Conservation (phyloP, 257 asterid genomes). For the Echium plantagineum region DNA sequence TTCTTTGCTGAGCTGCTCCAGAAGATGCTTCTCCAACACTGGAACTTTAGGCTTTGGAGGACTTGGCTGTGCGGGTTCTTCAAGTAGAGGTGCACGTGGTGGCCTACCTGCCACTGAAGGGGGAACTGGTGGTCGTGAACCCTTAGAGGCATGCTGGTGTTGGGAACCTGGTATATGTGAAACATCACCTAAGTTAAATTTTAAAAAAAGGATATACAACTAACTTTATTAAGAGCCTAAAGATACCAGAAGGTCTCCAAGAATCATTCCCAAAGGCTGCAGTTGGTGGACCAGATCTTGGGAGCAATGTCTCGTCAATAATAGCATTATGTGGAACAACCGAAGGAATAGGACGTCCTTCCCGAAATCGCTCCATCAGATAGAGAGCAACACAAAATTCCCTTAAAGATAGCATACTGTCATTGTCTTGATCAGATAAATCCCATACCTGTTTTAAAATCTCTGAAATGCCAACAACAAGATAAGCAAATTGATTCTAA, state of each 20-base stretch:
- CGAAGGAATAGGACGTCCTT: constrained; percentile 76
- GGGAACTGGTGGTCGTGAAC: constrained; percentile 26
- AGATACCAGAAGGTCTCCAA: constrained; percentile 75
- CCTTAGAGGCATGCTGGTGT: constrained; percentile 48
- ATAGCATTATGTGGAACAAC: constrained; percentile 57
- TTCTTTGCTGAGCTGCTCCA: constrained; percentile 87
- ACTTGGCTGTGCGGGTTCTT: constrained; percentile 39
- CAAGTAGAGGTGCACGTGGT: constrained; percentile 85
- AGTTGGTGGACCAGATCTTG: constrained; percentile 44
- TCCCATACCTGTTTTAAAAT: constrained; percentile 98
- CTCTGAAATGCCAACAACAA: constrained; percentile 42
- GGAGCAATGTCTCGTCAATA: constrained; percentile 45
- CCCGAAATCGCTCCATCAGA: constrained; percentile 88
- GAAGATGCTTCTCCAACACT: constrained; percentile 75
- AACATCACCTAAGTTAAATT: constrained; percentile 7
- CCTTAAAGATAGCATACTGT: constrained; percentile 84
- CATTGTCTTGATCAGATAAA: constrained; percentile 94
- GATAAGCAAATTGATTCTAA: neutral
- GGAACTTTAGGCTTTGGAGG: constrained; percentile 82
- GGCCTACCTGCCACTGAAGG: constrained; percentile 60
- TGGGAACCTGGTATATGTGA: constrained; percentile 39
- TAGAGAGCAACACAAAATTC: constrained; percentile 93
- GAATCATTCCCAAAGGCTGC: constrained; percentile 35
- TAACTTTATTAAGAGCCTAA: neutral
- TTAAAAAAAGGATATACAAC: neutral